These are phyloP conservation scores for Apiotrichum gamsii DNA, from an alignment of 1,284 basidiomycete species.

Conservation along the genomic window DNA sequence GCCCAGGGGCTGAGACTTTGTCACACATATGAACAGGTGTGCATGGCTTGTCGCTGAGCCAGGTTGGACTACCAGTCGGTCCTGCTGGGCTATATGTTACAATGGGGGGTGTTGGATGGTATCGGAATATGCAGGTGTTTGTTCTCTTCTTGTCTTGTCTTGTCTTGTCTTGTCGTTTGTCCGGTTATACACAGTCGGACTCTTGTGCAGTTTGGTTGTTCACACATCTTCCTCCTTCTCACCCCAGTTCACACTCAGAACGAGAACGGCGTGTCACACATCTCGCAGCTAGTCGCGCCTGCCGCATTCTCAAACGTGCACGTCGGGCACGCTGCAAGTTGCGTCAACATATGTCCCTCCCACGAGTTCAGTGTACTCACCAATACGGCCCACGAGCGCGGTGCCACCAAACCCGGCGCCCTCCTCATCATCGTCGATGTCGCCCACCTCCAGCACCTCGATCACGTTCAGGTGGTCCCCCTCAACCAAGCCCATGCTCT, in stretches of 20 bases:
- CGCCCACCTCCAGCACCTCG: slow-evolving; percentile 23
- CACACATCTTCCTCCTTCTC: neutral
- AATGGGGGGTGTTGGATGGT: no score
- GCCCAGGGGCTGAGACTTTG: no score
- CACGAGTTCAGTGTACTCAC: no score
- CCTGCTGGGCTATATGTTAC: no score
- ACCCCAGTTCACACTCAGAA: no score
- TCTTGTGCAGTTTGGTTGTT: neutral
- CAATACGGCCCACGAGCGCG: slow-evolving; percentile 24
- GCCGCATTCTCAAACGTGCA: slow-evolving; percentile 30
- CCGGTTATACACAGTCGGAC: slow-evolving; percentile 7
- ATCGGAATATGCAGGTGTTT: no score
- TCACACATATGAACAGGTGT: no score
- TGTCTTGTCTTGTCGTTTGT: no score
- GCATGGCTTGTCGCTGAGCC: no score
- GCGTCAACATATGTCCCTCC: neutral
- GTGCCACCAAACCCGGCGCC: slow-evolving; percentile 40
- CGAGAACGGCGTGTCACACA: slow-evolving; percentile 11
- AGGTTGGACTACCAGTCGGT: no score
- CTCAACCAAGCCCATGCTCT: slow-evolving; percentile 19
- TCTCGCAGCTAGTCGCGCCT: slow-evolving; percentile 12
- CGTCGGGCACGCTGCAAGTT: slow-evolving; percentile 20
- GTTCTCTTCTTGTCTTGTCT: no score
- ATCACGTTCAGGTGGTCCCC: slow-evolving; percentile 23
- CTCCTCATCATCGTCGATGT: slow-evolving; percentile 17